Conservation (phyloP, 176 grass and related monocot species). For the Lolium rigidum region DNA sequence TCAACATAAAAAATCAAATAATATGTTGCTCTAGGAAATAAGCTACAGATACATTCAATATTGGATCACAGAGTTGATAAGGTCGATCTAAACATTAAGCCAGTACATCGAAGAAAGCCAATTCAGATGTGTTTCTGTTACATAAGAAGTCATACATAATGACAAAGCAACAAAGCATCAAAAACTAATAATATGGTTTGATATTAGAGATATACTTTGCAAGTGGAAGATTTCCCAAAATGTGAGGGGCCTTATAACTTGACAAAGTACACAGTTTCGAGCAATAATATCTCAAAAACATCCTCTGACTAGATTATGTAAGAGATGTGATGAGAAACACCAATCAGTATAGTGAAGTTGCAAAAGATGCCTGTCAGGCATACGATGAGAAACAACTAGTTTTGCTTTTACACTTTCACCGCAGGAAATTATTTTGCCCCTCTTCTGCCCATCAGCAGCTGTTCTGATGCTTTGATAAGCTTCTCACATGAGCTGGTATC, state of each 20-base stretch:
- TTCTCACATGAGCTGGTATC: slow-evolving; percentile 24
- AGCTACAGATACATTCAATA: slow-evolving; percentile 34
- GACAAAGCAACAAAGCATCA: not conserved
- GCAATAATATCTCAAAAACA: slow-evolving; percentile 17
- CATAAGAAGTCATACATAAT: not conserved
- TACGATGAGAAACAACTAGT: not conserved
- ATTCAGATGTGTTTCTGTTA: slow-evolving; percentile 4
- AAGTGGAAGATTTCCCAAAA: slow-evolving; percentile 2
- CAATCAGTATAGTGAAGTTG: not conserved
- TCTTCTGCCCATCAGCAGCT: not conserved
- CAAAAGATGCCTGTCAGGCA: not conserved
- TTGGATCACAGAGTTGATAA: not conserved
- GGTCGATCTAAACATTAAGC: slow-evolving; percentile 13
- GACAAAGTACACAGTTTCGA: slow-evolving; percentile 9
- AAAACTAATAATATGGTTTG: not conserved
- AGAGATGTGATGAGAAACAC: not conserved
- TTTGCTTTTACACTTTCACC: not conserved
- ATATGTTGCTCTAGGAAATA: slow-evolving; percentile 11
- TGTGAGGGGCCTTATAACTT: slow-evolving; percentile 12
- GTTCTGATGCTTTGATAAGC: slow-evolving; percentile 8
- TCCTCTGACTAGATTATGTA: slow-evolving; percentile 10
- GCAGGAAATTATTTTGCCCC: not conserved
- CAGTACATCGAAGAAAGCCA: not conserved
- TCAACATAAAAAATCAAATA: slow-evolving; percentile 13
- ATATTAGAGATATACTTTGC: slow-evolving; percentile 6